Conservation (phyloP, 2,329 filamentous ascomycete genomes). For the Pleurostoma richardsiae region DNA sequence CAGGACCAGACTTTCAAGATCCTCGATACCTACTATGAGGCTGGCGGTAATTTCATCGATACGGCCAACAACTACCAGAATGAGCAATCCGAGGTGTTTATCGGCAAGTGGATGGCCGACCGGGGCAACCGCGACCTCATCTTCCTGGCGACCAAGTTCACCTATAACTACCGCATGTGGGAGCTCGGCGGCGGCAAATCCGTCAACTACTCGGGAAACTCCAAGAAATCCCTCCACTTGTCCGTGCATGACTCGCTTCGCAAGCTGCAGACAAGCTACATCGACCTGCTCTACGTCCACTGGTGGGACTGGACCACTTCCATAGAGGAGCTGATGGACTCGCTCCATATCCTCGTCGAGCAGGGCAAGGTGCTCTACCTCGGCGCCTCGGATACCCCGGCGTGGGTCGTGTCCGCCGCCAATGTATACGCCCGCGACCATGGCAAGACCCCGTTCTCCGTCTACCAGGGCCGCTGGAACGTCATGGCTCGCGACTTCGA, state of each 20-base stretch:
- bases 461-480: slow-evolving; percentile 31
- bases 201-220: slow-evolving; percentile 37
- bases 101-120: slow-evolving; percentile 51
- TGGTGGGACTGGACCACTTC: slow-evolving; percentile 19
- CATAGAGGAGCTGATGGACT: slow-evolving; percentile 19
- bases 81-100: slow-evolving; percentile 50
- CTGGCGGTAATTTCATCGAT: slow-evolving; percentile 67
- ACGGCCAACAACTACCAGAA: slow-evolving; percentile 55
- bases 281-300: slow-evolving; percentile 25
- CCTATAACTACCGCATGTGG: slow-evolving; percentile 30
- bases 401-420: slow-evolving; percentile 21
- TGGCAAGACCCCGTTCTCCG: slow-evolving; percentile 18
- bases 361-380: slow-evolving; percentile 23
- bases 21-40: neutral
- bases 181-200: slow-evolving; percentile 7
- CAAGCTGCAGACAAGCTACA: slow-evolving; percentile 30
- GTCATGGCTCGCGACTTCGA: slow-evolving; percentile 26
- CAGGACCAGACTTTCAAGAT: too few species aligned
- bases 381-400: slow-evolving; percentile 20
- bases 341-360: slow-evolving; percentile 16
- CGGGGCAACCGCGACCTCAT: slow-evolving; percentile 46
- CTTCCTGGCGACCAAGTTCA: slow-evolving; percentile 52
- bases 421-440: slow-evolving; percentile 19
- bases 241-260: slow-evolving; percentile 31
- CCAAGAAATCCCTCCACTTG: slow-evolving; percentile 17